Conservation (phyloP, 2,329 filamentous ascomycete species). For the Teratosphaeria gauchensis region DNA sequence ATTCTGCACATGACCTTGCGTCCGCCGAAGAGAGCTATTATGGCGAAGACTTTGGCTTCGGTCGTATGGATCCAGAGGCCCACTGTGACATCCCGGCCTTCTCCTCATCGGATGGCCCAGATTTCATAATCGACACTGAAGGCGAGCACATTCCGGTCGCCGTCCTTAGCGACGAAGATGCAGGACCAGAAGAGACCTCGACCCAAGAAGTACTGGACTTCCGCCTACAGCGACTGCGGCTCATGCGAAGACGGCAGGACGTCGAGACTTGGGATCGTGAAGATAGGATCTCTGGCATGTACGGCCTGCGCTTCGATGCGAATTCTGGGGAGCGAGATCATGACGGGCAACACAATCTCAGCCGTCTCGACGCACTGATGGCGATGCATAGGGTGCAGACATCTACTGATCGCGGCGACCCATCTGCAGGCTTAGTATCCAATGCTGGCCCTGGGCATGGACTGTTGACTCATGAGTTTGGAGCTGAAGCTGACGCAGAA, state of each 20-base stretch:
- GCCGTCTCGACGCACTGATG: slow-evolving; percentile 19
- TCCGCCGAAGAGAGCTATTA: slow-evolving; percentile 9
- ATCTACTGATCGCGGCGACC: slow-evolving; percentile 6
- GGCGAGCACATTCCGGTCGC: slow-evolving; percentile 15
- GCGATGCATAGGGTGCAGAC: slow-evolving; percentile 16
- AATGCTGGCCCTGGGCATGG: not conserved
- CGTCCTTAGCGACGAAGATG: slow-evolving; percentile 21
- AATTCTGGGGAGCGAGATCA: slow-evolving; percentile 11
- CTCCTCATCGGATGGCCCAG: slow-evolving; percentile 7
- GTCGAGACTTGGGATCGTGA: slow-evolving; percentile 17
- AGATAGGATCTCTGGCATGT: slow-evolving; percentile 5
- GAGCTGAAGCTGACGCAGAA: slow-evolving; percentile 7
- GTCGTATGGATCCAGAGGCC: slow-evolving; percentile 12
- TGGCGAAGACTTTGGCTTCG: slow-evolving; percentile 13
- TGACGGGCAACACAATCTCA: slow-evolving; percentile 7
- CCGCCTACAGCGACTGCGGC: slow-evolving; percentile 18
- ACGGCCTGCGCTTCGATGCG: slow-evolving; percentile 6
- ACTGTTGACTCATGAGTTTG: not conserved
- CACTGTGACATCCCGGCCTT: slow-evolving; percentile 18
- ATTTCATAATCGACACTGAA: slow-evolving; percentile 8
- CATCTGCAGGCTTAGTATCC: not conserved
- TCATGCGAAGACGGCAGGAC: slow-evolving; percentile 18
- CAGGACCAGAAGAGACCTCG: slow-evolving; percentile 22
- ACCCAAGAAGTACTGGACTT: slow-evolving; percentile 25
- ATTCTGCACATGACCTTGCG: slow-evolving; percentile 10